Percentiles rank a stretch among this genome's conserved stretches.
These are phyloP conservation scores for Cercospora berteroae DNA, from an alignment of 2,329 filamentous ascomycete species.

Conservation along the genomic window DNA sequence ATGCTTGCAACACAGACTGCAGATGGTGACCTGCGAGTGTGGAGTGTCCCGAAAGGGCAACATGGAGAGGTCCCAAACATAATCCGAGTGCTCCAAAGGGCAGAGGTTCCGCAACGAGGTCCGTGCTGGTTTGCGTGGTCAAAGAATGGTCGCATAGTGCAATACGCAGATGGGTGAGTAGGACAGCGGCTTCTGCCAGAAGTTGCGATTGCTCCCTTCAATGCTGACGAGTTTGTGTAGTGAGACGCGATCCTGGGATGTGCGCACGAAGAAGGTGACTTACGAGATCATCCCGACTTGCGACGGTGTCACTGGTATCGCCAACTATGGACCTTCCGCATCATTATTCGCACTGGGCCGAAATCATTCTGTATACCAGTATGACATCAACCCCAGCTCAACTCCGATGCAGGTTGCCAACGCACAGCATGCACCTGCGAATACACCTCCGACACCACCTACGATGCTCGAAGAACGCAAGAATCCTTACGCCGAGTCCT, in stretches of 20 bases:
- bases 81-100: conserved; percentile 79
- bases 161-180: conserved; percentile 84
- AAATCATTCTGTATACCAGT: conserved; percentile 89
- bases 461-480: conserved; percentile 73
- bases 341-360: conserved; percentile 86
- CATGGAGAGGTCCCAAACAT: conserved; percentile 74
- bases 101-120: conserved; percentile 69
- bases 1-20: conserved; percentile 93
- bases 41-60: conserved; percentile 87
- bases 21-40: conserved; percentile 89
- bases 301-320: conserved; percentile 75
- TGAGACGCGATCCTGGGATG: conserved; percentile 93
- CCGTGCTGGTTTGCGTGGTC: conserved; percentile 98
- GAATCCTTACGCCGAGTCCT: conserved; percentile 42
- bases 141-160: conserved; percentile 93
- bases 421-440: conserved; percentile 78
- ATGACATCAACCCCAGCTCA: conserved; percentile 73
- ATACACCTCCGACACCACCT: conserved; percentile 76
- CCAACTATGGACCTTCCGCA: conserved; percentile 87
- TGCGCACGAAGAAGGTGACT: conserved; percentile 94
- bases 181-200: not conserved
- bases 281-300: conserved; percentile 84
- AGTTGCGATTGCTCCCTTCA: not conserved
- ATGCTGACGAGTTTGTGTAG: conserved; percentile 40
- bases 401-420: conserved; percentile 77